A percentile compares a stretch with the other conserved stretches of the same genome.
These are phyloP conservation scores for Metschnikowia picachoensis DNA, from an alignment of 805 yeast species.

Conservation along the genomic window DNA sequence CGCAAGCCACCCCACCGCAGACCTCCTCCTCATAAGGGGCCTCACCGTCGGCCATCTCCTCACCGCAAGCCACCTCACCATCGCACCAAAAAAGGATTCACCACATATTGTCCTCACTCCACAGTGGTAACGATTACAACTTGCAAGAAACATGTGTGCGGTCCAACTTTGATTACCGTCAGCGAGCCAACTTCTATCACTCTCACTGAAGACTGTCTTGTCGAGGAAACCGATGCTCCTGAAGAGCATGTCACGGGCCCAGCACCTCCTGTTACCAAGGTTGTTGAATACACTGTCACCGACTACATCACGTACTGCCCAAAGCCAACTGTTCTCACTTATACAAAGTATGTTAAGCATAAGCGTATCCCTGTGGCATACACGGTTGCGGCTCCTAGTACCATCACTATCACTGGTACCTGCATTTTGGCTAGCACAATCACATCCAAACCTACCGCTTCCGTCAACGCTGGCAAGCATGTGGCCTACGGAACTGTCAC, in stretches of 20 bases:
- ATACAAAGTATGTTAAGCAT: slow-evolving; percentile 29
- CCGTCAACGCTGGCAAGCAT: neutral
- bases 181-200: slow-evolving; percentile 30
- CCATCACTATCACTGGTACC: slow-evolving; percentile 31
- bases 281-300: slow-evolving; percentile 32
- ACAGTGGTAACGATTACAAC: slow-evolving; percentile 35
- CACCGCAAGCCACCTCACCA: neutral
- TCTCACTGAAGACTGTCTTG: slow-evolving; percentile 30
- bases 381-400: slow-evolving; percentile 27
- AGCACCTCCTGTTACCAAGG: slow-evolving; percentile 6
- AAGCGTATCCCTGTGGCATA: slow-evolving; percentile 25
- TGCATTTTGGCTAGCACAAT: slow-evolving; percentile 24
- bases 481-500: slow-evolving; percentile 17
- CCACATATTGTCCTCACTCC: slow-evolving; percentile 37
- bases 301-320: slow-evolving; percentile 40
- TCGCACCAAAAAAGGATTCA: slow-evolving; percentile 25
- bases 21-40: neutral
- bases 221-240: slow-evolving; percentile 19
- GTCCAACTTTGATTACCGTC: slow-evolving; percentile 27
- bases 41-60: neutral
- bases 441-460: neutral
- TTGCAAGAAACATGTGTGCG: slow-evolving; percentile 28
- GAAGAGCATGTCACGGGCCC: neutral
- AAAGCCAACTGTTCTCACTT: slow-evolving; percentile 29
- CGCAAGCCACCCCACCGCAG: slow-evolving; percentile 2